Conservation (phyloP, 257 asterid genomes). For the Forsythia suspensa region DNA sequence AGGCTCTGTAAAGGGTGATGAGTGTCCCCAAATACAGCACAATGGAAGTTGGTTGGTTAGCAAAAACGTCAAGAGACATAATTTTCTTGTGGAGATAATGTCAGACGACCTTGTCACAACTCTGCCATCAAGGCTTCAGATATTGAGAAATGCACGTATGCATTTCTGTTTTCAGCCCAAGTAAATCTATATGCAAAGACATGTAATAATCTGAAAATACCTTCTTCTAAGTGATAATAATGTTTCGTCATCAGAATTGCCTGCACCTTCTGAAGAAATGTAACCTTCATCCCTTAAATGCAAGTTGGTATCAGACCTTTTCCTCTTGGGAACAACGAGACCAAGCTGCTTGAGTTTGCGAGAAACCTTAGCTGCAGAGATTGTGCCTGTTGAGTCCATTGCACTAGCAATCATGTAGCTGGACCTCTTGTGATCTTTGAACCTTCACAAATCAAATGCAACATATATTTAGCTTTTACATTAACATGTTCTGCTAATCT, state of each 20-base stretch:
- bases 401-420: slow-evolving; percentile 87
- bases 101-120: slow-evolving; percentile 11
- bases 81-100: background rate
- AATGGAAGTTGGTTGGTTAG: background rate
- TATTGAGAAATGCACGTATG: background rate
- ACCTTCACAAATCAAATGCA: slow-evolving; percentile 52
- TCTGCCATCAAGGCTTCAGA: background rate
- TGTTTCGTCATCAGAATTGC: slow-evolving; percentile 65
- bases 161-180: slow-evolving; percentile 13
- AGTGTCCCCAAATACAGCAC: background rate
- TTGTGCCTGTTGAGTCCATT: slow-evolving; percentile 62
- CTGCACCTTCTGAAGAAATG: slow-evolving; percentile 41
- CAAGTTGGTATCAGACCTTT: slow-evolving; percentile 42
- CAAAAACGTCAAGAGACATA: background rate
- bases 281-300: slow-evolving; percentile 60
- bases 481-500: background rate
- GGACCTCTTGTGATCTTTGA: slow-evolving; percentile 81
- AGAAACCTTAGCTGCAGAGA: slow-evolving; percentile 70
- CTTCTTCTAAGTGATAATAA: slow-evolving; percentile 58
- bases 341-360: slow-evolving; percentile 93
- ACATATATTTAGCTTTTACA: background rate
- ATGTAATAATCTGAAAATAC: slow-evolving; percentile 35
- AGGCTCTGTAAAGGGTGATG: background rate
- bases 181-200: slow-evolving; percentile 4
- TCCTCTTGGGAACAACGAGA: slow-evolving; percentile 53